Evolutionary conservation across 108 stramenopile genomes (phyloP), one percentile per base, ranked within the genome.

Genomic region (Bacterosira constricta): DNA sequence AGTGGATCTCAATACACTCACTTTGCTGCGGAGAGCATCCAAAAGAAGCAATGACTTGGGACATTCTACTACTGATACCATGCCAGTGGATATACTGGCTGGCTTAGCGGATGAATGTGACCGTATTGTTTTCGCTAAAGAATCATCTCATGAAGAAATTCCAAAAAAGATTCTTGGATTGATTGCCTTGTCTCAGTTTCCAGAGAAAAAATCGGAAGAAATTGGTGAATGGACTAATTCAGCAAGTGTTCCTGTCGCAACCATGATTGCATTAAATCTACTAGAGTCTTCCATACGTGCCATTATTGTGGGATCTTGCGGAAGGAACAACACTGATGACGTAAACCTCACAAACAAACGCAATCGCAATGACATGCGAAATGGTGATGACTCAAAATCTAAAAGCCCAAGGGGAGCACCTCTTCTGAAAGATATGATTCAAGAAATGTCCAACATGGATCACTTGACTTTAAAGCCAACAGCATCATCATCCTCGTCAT

Each of bases 201-300:
- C 26, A 17, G 15, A 46, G 15, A 6, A 52, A 17, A 15, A 66
- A 37, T 21, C 41, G 38, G 50, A 46, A 50, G 13, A 52, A 26
- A 51, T 44, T n/a, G n/a, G n/a, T n/a, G n/a, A n/a, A n/a, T n/a
- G n/a, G n/a, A n/a, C n/a, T n/a, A n/a, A n/a, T n/a, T n/a, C n/a
- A n/a, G 34, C 65, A 36, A 25, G 54, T 31, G 17, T 44, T 17
- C 41, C 55, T 27, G 58, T 63, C 23, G 66, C 71, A 60, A 44
- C 61, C 13, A 65, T 84, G 39, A 41, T 86, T 18, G 77, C 85
- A 20, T 42, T 88, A 41, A 86, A 86, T 47, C 51, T 63, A 13
- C 37, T 88, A 30, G 88, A 88, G 56, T 82, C 83, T 20, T 81
- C 88, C 0, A 85, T 88, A 44, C 71, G 85, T 9, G 11, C 38